Conservation (phyloP, 306 rosid species). For the Quercus rubra region DNA sequence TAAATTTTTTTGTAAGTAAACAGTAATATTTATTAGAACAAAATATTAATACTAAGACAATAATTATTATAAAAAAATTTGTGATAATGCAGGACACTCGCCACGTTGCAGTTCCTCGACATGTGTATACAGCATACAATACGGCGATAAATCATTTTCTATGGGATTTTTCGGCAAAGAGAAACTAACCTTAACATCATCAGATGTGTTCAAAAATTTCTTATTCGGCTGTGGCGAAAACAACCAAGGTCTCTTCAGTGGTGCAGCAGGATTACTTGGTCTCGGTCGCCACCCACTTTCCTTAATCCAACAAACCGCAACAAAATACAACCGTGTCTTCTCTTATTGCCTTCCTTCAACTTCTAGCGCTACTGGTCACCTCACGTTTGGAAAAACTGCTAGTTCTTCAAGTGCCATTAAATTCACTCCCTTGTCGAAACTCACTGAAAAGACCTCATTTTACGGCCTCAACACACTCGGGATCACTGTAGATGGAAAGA, state of each 20-base stretch:
- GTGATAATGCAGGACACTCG: slow-evolving; percentile 26
- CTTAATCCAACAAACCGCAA: slow-evolving; percentile 56
- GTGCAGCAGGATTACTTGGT: slow-evolving; percentile 68
- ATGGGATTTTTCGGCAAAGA: slow-evolving; percentile 53
- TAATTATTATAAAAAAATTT: too few species aligned
- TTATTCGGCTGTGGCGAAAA: slow-evolving; percentile 77
- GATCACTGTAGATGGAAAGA: slow-evolving; percentile 35
- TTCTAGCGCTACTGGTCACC: slow-evolving; percentile 50
- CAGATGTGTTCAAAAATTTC: slow-evolving; percentile 26
- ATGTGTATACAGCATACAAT: slow-evolving; percentile 48
- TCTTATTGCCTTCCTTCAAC: slow-evolving; percentile 76
- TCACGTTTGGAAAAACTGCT: slow-evolving; percentile 34
- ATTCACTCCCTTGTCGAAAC: slow-evolving; percentile 47
- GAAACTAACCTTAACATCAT: slow-evolving; percentile 26
- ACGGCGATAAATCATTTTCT: slow-evolving; percentile 61
- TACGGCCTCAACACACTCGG: slow-evolving; percentile 47
- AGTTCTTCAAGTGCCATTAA: slow-evolving; percentile 1
- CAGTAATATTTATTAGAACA: too few species aligned
- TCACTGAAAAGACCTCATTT: slow-evolving; percentile 21
- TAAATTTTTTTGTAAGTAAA: too few species aligned
- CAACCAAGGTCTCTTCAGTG: slow-evolving; percentile 54
- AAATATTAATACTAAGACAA: too few species aligned
- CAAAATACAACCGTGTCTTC: slow-evolving; percentile 44
- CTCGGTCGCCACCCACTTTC: slow-evolving; percentile 69
- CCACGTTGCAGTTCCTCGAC: slow-evolving; percentile 36